Evolutionary conservation across 805 yeast species (phyloP).

Genomic region (Nakazawaea siamensis): DNA sequence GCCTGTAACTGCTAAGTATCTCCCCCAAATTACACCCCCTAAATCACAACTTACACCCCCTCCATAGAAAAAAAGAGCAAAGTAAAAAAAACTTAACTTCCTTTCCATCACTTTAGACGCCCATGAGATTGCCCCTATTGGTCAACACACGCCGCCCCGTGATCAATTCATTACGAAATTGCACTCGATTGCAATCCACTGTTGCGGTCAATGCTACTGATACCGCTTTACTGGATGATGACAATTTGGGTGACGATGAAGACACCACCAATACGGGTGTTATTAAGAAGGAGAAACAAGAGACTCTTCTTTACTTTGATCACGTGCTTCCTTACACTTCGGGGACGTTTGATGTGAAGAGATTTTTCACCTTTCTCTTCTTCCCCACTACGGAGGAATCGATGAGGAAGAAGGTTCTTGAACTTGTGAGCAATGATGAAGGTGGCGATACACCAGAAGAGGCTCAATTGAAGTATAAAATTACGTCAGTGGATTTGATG

Average conservation of each 20-base stretch:
- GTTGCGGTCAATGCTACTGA: not conserved
- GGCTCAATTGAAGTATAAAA: constrained; percentile 22
- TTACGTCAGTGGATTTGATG: constrained; percentile 60
- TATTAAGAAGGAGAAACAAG: constrained; percentile 38
- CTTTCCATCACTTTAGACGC: no score
- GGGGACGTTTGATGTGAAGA: constrained; percentile 37
- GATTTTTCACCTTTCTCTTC: constrained; percentile 30
- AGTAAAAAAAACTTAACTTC: no score
- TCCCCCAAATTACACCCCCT: no score
- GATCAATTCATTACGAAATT: no score
- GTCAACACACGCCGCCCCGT: no score
- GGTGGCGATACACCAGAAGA: no score
- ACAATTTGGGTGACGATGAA: constrained; percentile 46
- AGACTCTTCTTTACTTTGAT: constrained; percentile 49
- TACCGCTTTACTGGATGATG: constrained; percentile 17
- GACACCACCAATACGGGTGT: constrained; percentile 52
- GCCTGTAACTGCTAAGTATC: no score
- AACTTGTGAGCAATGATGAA: constrained; percentile 33
- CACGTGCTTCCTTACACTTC: constrained; percentile 36
- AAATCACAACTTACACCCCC: no score
- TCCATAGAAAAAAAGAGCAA: no score
- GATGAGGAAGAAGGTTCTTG: constrained; percentile 19
- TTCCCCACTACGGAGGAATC: constrained; percentile 30
- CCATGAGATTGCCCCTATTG: no score
- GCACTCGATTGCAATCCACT: no score